Evolutionary conservation across 164 flowering plant species (phyloP).

Genomic region (Berberis thunbergii): DNA sequence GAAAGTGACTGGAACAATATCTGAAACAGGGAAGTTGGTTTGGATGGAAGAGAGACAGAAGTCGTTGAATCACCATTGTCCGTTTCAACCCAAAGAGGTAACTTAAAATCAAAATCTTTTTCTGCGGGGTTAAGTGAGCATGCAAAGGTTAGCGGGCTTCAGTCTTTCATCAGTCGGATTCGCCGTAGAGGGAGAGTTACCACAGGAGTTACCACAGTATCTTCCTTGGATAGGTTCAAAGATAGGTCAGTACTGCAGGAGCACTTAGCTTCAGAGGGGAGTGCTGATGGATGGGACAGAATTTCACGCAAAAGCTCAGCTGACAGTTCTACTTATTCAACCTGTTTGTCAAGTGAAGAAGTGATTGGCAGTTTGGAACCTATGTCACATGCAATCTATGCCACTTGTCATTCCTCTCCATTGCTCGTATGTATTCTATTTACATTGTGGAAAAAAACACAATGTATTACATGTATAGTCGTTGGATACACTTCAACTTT

Average conservation of each 20-base stretch:
- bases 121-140: slow-evolving; percentile 3
- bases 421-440: slow-evolving; percentile 23
- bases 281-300: slow-evolving; percentile 18
- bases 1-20: neutral
- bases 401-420: slow-evolving; percentile 19
- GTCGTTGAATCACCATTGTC: slow-evolving; percentile 12
- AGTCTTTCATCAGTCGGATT: slow-evolving; percentile 16
- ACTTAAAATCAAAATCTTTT: slow-evolving; percentile 19
- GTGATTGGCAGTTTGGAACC: slow-evolving; percentile 5
- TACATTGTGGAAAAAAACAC: neutral
- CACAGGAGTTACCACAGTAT: neutral
- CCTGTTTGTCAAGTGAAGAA: slow-evolving; percentile 22
- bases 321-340: slow-evolving; percentile 13
- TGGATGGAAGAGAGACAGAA: slow-evolving; percentile 15
- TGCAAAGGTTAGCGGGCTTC: slow-evolving; percentile 15
- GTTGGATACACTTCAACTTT: too few species aligned
- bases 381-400: slow-evolving; percentile 13
- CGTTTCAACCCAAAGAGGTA: slow-evolving; percentile 14
- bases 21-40: slow-evolving; percentile 29
- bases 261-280: slow-evolving; percentile 13
- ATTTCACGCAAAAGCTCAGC: slow-evolving; percentile 15
- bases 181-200: slow-evolving; percentile 11
- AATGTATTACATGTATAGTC: too few species aligned
- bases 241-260: slow-evolving; percentile 15
- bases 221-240: slow-evolving; percentile 14